Evolutionary conservation across 2,329 filamentous ascomycete genomes (phyloP).

Genomic region (Emericellopsis atlantica): DNA sequence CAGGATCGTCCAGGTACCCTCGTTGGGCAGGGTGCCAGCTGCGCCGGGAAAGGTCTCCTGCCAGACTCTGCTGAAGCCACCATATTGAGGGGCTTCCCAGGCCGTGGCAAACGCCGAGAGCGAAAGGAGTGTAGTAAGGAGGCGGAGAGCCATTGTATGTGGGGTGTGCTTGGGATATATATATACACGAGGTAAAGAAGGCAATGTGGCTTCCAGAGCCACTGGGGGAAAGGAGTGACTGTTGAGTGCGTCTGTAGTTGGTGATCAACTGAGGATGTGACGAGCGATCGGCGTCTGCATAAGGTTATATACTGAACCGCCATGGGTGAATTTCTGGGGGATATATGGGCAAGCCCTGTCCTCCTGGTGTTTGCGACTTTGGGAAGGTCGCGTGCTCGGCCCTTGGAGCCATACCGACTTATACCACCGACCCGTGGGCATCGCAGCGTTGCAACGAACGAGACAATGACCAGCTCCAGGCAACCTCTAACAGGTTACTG

Average conservation of each 20-base stretch:
- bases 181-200: background rate
- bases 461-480: no score
- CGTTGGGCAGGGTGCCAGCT: slow-evolving; percentile 16
- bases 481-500: no score
- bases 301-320: background rate
- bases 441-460: no score
- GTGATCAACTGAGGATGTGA: background rate
- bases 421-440: no score
- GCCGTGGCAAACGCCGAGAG: slow-evolving; percentile 7
- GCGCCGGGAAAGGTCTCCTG: slow-evolving; percentile 23
- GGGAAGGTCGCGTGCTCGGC: no score
- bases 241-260: background rate
- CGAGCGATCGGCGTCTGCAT: background rate
- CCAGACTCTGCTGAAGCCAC: slow-evolving; percentile 19
- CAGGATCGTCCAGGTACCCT: slow-evolving; percentile 19
- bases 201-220: background rate
- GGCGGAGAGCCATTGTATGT: background rate
- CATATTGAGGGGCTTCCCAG: slow-evolving; percentile 16
- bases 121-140: background rate
- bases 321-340: no score
- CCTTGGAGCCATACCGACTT: no score
- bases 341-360: no score
- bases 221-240: background rate
- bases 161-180: background rate
- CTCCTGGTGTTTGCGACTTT: no score